Base-by-base conservation (phyloP, 2,329 filamentous ascomycete genomes). In the Bertia moriformis region DNA sequence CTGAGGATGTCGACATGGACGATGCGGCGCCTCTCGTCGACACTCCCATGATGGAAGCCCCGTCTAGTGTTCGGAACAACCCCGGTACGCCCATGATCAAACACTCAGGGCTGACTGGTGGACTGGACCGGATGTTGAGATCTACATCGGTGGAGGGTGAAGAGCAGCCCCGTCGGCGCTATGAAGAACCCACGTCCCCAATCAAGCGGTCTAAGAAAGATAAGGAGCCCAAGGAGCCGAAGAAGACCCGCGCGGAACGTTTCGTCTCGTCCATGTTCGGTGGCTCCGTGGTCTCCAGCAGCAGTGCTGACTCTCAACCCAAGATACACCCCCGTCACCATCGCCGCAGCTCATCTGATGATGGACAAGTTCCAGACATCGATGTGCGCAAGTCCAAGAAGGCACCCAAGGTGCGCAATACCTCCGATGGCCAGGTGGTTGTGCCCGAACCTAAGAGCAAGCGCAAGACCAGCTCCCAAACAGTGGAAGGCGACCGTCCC, bases 101-200 rank as follows among this genome's bases (percentile, higher is more conserved):
- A 15, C 88, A 95, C 61, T 89, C 88, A 0, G 88, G 87, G 7
- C 69, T 96, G 30, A 95, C 89, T 3, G 87, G 87, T 19, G 85
- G 85, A 13, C 65, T 95, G 30, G 82, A 78, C 53, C 71, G 78
- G 39, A 70, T 95, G 55, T 78, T 93, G 56, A 71, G 68, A 35
- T 35, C 32, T 17, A 7, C 32, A 10, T 35, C 32, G 10, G 7
- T 7, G 10, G 32, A 35, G 17, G 10, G 10, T 17, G 32, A 35
- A 10, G 15, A 12, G 10, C 7, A 12, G 10, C 10, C 10, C 15
- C 32, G 32, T 14, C 32, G 15, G 17, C 32, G 10, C 12, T 35
- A 35, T 17, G 10, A 35, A 17, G 32, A 35, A 7, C 10, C 32
- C 10, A 10, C 32, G 7, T 35, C 32, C 10, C 32, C 32, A 12